Evolutionary conservation across 345 rosid genomes (phyloP).

Genomic region (Gossypium ekmanianum): DNA sequence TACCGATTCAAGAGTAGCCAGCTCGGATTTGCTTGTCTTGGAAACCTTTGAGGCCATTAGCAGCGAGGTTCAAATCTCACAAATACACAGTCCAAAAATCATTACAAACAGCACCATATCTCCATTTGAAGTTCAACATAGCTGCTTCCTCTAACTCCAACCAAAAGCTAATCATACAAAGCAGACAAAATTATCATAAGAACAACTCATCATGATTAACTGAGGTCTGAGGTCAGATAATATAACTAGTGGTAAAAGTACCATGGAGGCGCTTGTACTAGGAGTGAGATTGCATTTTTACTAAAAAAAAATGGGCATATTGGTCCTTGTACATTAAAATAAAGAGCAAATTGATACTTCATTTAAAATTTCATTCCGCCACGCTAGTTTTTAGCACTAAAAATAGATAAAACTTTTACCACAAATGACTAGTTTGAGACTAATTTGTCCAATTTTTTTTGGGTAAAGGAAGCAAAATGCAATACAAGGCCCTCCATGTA

Average conservation of each 20-base stretch:
- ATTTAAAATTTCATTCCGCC: no score
- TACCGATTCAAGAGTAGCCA: constrained; percentile 21
- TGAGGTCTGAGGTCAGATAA: neutral
- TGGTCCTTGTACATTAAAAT: no score
- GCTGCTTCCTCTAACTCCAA: neutral
- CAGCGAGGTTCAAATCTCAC: constrained; percentile 23
- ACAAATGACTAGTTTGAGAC: no score
- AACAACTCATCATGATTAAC: neutral
- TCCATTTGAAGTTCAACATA: constrained; percentile 12
- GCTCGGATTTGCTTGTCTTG: constrained; percentile 36
- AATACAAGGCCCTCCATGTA: no score
- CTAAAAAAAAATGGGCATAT: no score
- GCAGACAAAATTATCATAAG: neutral
- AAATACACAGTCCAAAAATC: constrained; percentile 22
- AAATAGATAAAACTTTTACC: no score
- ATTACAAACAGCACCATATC: constrained; percentile 22
- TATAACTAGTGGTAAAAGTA: neutral
- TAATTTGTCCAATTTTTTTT: no score
- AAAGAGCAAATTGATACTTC: no score
- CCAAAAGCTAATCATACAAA: constrained; percentile 3
- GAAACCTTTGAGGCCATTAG: constrained; percentile 47
- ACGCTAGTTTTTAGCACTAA: no score
- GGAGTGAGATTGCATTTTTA: no score
- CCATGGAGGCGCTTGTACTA: no score
- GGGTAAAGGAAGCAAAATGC: no score